Percentiles rank a stretch among this genome's conserved stretches.
These are phyloP conservation scores for Lepidium sativum DNA, from an alignment of 345 rosid species.

Conservation along the genomic window DNA sequence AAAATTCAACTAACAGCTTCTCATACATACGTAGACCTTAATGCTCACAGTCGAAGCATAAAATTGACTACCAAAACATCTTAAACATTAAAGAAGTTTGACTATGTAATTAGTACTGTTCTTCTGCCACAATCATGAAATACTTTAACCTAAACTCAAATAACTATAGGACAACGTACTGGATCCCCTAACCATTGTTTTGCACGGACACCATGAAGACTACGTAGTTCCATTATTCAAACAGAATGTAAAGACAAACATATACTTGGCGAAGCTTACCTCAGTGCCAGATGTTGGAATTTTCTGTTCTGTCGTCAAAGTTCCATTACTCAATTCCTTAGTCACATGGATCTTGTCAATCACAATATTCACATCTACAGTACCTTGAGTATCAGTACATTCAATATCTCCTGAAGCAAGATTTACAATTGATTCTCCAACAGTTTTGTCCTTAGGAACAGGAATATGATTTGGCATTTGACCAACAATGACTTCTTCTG, in stretches of 20 bases:
- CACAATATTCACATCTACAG: background rate
- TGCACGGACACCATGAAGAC: background rate
- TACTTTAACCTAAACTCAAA: background rate
- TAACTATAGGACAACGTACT: constrained; percentile 2
- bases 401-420: constrained; percentile 13
- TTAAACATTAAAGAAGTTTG: background rate
- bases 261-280: constrained; percentile 2
- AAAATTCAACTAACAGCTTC: background rate
- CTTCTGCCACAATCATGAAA: background rate
- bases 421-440: background rate
- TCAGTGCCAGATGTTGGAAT: constrained; percentile 6
- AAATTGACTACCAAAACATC: background rate
- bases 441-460: background rate
- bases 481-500: constrained; percentile 7
- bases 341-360: constrained; percentile 1
- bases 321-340: constrained; percentile 16
- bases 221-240: background rate
- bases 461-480: constrained; percentile 2
- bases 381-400: background rate
- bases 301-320: constrained; percentile 2
- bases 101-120: background rate
- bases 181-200: background rate
- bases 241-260: background rate
- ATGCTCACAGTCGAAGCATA: background rate
- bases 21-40: background rate